phyloP scores from a whole-genome alignment of 2,329 filamentous ascomycete species.

The Arthrinium puccinioides region DNA sequence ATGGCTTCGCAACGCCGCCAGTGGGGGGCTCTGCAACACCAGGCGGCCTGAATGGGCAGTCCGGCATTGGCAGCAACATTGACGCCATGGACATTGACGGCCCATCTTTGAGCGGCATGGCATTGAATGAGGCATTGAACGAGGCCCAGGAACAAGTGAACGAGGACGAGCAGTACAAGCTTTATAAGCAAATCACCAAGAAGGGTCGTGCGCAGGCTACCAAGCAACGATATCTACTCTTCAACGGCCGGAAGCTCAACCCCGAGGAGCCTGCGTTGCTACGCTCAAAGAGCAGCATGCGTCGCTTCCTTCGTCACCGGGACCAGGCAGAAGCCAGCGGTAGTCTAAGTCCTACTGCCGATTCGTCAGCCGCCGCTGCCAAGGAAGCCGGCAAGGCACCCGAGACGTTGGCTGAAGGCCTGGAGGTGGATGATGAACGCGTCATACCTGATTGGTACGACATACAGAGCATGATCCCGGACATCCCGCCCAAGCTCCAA shows the following conservation, averaged over 20 bases:
- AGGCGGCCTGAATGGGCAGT: slow-evolving; percentile 58
- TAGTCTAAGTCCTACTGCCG: slow-evolving; percentile 26
- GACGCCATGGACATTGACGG: slow-evolving; percentile 87
- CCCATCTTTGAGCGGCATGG: slow-evolving; percentile 59
- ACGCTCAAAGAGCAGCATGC: slow-evolving; percentile 80
- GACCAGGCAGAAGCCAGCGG: slow-evolving; percentile 56
- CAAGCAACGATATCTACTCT: slow-evolving; percentile 78
- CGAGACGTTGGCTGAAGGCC: slow-evolving; percentile 89
- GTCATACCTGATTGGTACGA: slow-evolving; percentile 95
- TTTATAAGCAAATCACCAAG: slow-evolving; percentile 98
- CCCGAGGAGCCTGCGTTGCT: slow-evolving; percentile 80
- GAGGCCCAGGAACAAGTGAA: slow-evolving; percentile 68
- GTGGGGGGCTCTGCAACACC: slow-evolving; percentile 71
- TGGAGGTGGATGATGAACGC: slow-evolving; percentile 78
- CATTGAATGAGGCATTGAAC: slow-evolving; percentile 55
- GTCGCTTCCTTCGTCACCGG: slow-evolving; percentile 74
- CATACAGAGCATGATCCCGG: slow-evolving; percentile 75
- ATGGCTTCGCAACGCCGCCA: slow-evolving; percentile 80
- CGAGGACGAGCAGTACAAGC: slow-evolving; percentile 91
- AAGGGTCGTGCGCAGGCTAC: slow-evolving; percentile 84
- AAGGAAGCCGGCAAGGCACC: slow-evolving; percentile 42
- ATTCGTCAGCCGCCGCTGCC: slow-evolving; percentile 40
- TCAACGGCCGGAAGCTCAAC: slow-evolving; percentile 79
- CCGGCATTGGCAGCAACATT: slow-evolving; percentile 63
- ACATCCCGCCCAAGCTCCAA: slow-evolving; percentile 67